Percentiles rank a stretch among this genome's conserved stretches.
Conservation (phyloP, 352 stramenopile genomes). For the Globisporangium radiosum region DNA sequence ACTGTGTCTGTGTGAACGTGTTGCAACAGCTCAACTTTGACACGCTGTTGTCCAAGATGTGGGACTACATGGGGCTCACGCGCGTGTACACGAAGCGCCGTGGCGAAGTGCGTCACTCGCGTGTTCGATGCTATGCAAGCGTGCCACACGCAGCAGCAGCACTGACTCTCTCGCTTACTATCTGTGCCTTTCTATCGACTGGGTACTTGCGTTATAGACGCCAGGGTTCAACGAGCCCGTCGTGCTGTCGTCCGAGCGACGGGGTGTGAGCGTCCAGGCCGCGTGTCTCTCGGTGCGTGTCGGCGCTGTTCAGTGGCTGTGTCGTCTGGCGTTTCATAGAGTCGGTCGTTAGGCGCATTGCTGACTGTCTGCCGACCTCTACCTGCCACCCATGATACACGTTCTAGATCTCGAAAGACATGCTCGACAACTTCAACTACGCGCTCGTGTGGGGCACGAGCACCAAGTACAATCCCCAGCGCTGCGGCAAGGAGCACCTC, state of each 20-base stretch:
- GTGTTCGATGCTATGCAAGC: background rate
- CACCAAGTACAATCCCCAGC: slow-evolving; percentile 98
- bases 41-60: slow-evolving; percentile 83
- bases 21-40: slow-evolving; percentile 95
- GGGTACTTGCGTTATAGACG: slow-evolving; percentile 19
- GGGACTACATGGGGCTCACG: slow-evolving; percentile 88
- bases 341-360: no score
- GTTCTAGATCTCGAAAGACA: slow-evolving; percentile 83
- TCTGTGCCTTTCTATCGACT: background rate
- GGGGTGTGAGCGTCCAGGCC: slow-evolving; percentile 72
- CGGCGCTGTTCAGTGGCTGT: background rate
- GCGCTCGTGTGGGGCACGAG: slow-evolving; percentile 96
- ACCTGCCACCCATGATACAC: background rate
- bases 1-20: slow-evolving; percentile 3
- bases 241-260: slow-evolving; percentile 78
- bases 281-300: slow-evolving; percentile 74
- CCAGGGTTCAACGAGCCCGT: slow-evolving; percentile 78
- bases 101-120: slow-evolving; percentile 44
- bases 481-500: slow-evolving; percentile 91
- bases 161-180: background rate
- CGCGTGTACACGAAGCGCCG: slow-evolving; percentile 87
- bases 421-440: slow-evolving; percentile 97
- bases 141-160: background rate
- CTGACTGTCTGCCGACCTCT: background rate
- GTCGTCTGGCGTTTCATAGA: background rate